These are phyloP conservation scores for Canariomyces notabilis DNA, from an alignment of 2,329 filamentous ascomycete genomes.

Conservation along the genomic window DNA sequence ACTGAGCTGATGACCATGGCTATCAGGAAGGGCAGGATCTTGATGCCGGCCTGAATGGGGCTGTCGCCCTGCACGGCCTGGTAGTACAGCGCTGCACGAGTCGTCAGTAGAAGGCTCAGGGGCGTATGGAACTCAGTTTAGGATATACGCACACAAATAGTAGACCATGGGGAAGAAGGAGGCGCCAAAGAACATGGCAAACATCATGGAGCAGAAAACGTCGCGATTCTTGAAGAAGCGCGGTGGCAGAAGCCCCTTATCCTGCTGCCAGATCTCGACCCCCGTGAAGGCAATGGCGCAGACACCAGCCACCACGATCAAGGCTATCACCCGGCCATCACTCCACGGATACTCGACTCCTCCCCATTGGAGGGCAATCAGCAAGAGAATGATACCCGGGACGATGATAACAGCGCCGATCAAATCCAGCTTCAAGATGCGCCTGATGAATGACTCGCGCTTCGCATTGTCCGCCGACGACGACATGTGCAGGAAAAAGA, in stretches of 20 bases:
- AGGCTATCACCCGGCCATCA: conserved; percentile 42
- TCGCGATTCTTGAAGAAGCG: conserved; percentile 42
- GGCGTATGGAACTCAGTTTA: not conserved
- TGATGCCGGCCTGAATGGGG: conserved; percentile 40
- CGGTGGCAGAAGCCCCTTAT: conserved; percentile 43
- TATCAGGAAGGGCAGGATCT: conserved; percentile 39
- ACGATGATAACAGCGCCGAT: conserved; percentile 43
- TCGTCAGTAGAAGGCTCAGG: not conserved
- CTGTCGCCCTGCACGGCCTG: conserved; percentile 39
- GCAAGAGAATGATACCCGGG: conserved; percentile 45
- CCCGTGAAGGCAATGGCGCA: conserved; percentile 42
- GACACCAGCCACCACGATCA: conserved; percentile 43
- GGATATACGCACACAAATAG: conserved; percentile 30
- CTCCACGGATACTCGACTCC: conserved; percentile 46
- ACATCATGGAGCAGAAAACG: conserved; percentile 31
- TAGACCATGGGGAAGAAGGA: conserved; percentile 47
- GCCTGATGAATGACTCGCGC: conserved; percentile 25
- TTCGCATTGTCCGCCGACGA: conserved; percentile 1
- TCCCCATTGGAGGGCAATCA: conserved; percentile 52
- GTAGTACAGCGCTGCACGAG: conserved; percentile 35
- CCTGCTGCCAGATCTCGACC: conserved; percentile 38
- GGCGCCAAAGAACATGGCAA: conserved; percentile 42
- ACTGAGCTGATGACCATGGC: conserved; percentile 39
- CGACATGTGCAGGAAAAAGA: conserved; percentile 23
- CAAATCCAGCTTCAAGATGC: conserved; percentile 43